Evolutionary conservation across 2,329 filamentous ascomycete species (phyloP).

Genomic region (Dendrostoma leiphaemia): DNA sequence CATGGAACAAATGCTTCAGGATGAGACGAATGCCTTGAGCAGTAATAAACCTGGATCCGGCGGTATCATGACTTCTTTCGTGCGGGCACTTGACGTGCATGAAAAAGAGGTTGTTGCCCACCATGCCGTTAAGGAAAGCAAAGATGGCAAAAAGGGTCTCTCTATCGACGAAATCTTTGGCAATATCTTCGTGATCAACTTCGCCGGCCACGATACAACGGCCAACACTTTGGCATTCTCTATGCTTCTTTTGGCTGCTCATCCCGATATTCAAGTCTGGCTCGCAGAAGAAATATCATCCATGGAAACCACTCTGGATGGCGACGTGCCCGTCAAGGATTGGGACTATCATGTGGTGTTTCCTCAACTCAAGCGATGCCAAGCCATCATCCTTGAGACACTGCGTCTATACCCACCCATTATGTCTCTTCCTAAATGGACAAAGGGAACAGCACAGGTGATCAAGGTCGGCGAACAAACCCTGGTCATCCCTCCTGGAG

Average conservation of each 20-base stretch:
- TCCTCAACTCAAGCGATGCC: conserved; percentile 4
- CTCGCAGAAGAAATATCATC: conserved; percentile 27
- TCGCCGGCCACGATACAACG: conserved; percentile 29
- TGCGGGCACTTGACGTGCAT: conserved; percentile 20
- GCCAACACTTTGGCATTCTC: conserved; percentile 37
- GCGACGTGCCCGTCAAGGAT: background rate
- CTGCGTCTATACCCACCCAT: conserved; percentile 6
- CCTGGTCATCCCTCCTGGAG: conserved; percentile 1
- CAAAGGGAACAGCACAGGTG: background rate
- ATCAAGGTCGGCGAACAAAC: background rate
- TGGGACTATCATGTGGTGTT: conserved; percentile 1
- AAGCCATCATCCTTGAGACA: conserved; percentile 7
- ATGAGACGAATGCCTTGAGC: conserved; percentile 20
- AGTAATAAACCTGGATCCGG: conserved; percentile 24
- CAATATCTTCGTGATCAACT: conserved; percentile 30
- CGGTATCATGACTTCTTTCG: conserved; percentile 23
- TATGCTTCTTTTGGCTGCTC: conserved; percentile 38
- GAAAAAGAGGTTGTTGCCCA: background rate
- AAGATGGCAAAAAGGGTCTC: conserved; percentile 19
- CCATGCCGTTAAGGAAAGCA: background rate
- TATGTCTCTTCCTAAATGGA: conserved; percentile 3
- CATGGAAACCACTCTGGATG: background rate
- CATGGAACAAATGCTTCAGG: conserved; percentile 24
- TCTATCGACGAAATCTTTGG: conserved; percentile 24
- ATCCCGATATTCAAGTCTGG: conserved; percentile 30